phyloP scores from a whole-genome alignment of 768 basidiomycete genomes.

The Pisolithus marmoratus region DNA sequence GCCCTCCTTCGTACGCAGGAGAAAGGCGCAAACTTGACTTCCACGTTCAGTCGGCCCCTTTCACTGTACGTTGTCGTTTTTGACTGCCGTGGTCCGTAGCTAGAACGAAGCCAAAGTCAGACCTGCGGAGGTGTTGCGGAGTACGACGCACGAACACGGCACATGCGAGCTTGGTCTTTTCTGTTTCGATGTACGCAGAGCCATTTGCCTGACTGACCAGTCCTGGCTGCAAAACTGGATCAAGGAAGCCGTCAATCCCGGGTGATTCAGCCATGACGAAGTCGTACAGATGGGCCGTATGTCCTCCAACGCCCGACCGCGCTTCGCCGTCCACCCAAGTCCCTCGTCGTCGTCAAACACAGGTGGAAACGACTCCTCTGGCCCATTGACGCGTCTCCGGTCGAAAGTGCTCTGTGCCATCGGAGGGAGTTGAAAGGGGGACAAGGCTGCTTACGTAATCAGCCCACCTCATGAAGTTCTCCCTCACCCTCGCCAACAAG shows the following conservation, averaged over 20 bases:
- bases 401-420: constrained; percentile 65
- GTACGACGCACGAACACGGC: constrained; percentile 66
- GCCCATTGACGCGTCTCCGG: constrained; percentile 85
- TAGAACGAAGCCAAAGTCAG: constrained; percentile 19
- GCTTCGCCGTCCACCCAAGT: constrained; percentile 30
- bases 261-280: background rate
- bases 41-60: constrained; percentile 84
- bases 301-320: constrained; percentile 50
- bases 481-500: constrained; percentile 66
- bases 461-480: constrained; percentile 67
- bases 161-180: constrained; percentile 88
- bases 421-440: background rate
- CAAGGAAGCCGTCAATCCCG: constrained; percentile 6
- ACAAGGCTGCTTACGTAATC: constrained; percentile 15
- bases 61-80: constrained; percentile 81
- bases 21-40: constrained; percentile 96
- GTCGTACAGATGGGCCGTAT: constrained; percentile 83
- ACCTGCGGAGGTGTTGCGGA: background rate
- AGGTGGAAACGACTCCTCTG: constrained; percentile 75
- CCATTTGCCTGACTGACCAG: constrained; percentile 93
- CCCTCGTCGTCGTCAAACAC: constrained; percentile 38
- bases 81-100: constrained; percentile 82
- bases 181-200: constrained; percentile 93
- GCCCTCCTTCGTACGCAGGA: constrained; percentile 73
- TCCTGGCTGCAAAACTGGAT: constrained; percentile 79